A percentile compares a stretch with the other conserved stretches of the same genome.
Evolutionary conservation across 2,329 filamentous ascomycete species (phyloP).

Genomic region (Aspergillus terreus): DNA sequence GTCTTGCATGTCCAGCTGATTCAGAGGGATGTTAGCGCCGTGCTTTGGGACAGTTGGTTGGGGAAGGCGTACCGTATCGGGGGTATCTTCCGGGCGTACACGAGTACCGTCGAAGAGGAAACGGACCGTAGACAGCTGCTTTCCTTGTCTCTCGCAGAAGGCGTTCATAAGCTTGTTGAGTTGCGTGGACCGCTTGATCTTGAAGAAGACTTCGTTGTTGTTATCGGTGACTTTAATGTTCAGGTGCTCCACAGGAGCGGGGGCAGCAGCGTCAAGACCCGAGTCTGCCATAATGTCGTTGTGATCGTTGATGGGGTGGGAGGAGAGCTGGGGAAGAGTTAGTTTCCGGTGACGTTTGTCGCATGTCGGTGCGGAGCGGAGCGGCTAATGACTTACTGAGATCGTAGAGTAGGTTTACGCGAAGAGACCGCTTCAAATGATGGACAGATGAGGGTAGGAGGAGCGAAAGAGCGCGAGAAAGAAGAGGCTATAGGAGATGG

Average conservation of each 20-base stretch:
- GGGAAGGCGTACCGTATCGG: conserved; percentile 67
- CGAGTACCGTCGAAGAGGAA: conserved; percentile 96
- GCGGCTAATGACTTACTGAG: neutral
- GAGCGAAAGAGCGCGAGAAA: neutral
- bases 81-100: conserved; percentile 83
- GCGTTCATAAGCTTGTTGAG: conserved; percentile 98
- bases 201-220: conserved; percentile 99
- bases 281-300: conserved; percentile 41
- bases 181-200: conserved; percentile 96
- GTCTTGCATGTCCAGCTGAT: conserved; percentile 90
- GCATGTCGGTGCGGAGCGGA: neutral
- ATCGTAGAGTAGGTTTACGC: neutral
- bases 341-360: neutral
- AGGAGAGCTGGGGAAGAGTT: neutral
- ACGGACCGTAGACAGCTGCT: conserved; percentile 75
- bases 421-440: neutral
- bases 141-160: conserved; percentile 95
- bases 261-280: conserved; percentile 13
- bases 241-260: conserved; percentile 69
- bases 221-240: conserved; percentile 99
- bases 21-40: neutral
- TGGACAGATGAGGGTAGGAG: neutral
- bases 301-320: conserved; percentile 30
- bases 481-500: conserved; percentile 7
- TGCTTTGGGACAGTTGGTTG: no score